Evolutionary conservation across 768 basidiomycete genomes (phyloP), one percentile per base, ranked within the genome.

Genomic region (Hortiboletus flavorubellus): DNA sequence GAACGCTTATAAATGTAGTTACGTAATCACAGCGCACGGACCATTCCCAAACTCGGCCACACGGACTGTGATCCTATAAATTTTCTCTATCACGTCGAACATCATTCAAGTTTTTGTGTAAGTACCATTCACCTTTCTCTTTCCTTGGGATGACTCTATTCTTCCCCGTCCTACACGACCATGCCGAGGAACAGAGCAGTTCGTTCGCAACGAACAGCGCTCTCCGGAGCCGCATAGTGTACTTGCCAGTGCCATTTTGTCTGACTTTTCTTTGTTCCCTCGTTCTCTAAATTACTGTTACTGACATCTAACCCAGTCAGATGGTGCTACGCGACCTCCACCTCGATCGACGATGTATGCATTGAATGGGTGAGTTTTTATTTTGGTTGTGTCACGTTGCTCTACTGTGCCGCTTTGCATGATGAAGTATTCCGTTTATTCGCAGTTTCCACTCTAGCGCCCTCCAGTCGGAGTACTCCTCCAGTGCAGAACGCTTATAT

Each of bases 121-220:
- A 60, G 68, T 67, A 4, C 45, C 29, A 0, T 12, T 12, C 37
- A 2, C 18, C 30, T 45, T 41, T 41, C 10, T 11, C 42, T 56
- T 35, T 58, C 40, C 58, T 49, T 53, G 16, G 56, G 85, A 88
- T 88, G 87, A 86, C 81, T 78, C 78, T 78, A 81, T 89, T 89
- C 87, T 90, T 89, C 87, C 87, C 87, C 87, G 87, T 86, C 87
- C 74, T 89, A 89, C 68, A 86, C 87, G 88, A 89, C 89, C 81
- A 85, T 90, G 89, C 77, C 83, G 87, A 89, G 87, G 70, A 77
- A 81, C 71, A 89, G 86, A 87, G 85, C 64, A 67, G 83, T 86
- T 78, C 80, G 83, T 87, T 86, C 83, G 83, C 84, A 85, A 84
- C 85, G 77, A 76, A 84, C 80, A 74, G 82, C 79, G 78, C 73